These are phyloP conservation scores for Viridothelium virens DNA, from an alignment of 495 filamentous ascomycete genomes.

Conservation along the genomic window DNA sequence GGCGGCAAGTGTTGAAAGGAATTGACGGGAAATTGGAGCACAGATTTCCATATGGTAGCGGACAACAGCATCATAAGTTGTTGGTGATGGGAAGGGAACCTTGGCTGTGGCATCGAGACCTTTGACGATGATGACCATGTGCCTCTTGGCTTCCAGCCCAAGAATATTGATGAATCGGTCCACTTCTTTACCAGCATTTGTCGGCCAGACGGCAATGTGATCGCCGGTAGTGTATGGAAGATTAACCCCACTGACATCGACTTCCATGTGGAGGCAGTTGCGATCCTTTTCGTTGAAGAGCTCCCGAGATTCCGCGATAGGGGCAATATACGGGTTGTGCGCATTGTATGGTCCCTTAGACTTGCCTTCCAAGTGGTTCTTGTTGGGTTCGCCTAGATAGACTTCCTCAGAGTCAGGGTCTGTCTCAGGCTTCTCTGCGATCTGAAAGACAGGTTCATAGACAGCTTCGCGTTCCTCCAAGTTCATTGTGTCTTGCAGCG, in stretches of 20 bases:
- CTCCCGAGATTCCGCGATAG: slow-evolving; percentile 83
- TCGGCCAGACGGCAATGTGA: slow-evolving; percentile 96
- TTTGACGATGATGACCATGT: slow-evolving; percentile 83
- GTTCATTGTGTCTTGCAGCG: slow-evolving; percentile 68
- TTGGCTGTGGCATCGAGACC: slow-evolving; percentile 92
- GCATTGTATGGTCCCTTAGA: slow-evolving; percentile 89
- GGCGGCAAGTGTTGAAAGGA: slow-evolving; percentile 73
- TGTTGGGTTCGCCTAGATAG: slow-evolving; percentile 94
- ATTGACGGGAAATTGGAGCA: slow-evolving; percentile 92
- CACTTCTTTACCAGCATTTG: slow-evolving; percentile 87
- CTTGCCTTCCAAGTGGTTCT: slow-evolving; percentile 80
- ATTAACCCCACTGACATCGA: slow-evolving; percentile 80
- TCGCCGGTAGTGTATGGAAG: slow-evolving; percentile 92
- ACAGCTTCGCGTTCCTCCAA: slow-evolving; percentile 92
- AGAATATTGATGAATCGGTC: slow-evolving; percentile 80
- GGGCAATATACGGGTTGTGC: slow-evolving; percentile 95
- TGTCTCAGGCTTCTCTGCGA: slow-evolving; percentile 68
- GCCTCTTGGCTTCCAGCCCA: slow-evolving; percentile 63
- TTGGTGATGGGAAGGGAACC: slow-evolving; percentile 94
- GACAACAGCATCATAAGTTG: slow-evolving; percentile 87
- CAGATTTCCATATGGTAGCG: slow-evolving; percentile 98
- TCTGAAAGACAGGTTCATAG: slow-evolving; percentile 87
- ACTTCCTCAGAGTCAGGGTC: slow-evolving; percentile 73
- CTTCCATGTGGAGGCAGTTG: slow-evolving; percentile 96
- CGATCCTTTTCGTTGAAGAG: slow-evolving; percentile 85